These are phyloP conservation scores for Neurospora hispaniola DNA, from an alignment of 495 filamentous ascomycete genomes.

Conservation along the genomic window DNA sequence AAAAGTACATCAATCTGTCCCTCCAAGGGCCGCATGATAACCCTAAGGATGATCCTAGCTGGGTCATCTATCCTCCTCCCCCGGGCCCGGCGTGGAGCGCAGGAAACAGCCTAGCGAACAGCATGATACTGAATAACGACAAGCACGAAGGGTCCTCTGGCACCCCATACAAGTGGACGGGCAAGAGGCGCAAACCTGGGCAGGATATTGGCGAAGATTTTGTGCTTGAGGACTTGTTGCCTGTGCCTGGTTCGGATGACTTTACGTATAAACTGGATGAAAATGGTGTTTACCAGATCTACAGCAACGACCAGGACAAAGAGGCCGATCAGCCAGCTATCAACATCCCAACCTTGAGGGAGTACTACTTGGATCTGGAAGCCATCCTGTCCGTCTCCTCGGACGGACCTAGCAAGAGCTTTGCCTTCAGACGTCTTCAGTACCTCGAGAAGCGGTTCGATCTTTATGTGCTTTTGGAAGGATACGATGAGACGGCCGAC, in stretches of 20 bases:
- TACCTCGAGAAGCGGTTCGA: conserved; percentile 97
- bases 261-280: conserved; percentile 69
- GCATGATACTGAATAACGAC: conserved; percentile 35
- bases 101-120: conserved; percentile 45
- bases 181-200: conserved; percentile 69
- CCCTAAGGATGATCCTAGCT: conserved; percentile 71
- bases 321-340: conserved; percentile 57
- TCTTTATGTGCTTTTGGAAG: conserved; percentile 81
- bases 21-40: conserved; percentile 71
- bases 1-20: conserved; percentile 84
- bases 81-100: conserved; percentile 80
- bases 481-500: conserved; percentile 95
- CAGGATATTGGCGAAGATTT: conserved; percentile 75
- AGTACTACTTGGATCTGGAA: conserved; percentile 95
- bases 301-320: conserved; percentile 53
- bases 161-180: conserved; percentile 18
- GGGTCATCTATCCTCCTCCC: conserved; percentile 84
- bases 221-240: conserved; percentile 61
- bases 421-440: conserved; percentile 86
- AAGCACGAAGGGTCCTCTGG: conserved; percentile 11
- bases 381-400: conserved; percentile 72
- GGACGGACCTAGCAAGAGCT: conserved; percentile 93
- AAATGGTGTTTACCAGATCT: conserved; percentile 85
- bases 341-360: conserved; percentile 73
- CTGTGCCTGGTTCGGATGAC: conserved; percentile 58